Percentiles rank a stretch among this genome's conserved stretches.
phyloP scores from a whole-genome alignment of 768 basidiomycete genomes.

The Suillus bovinus region DNA sequence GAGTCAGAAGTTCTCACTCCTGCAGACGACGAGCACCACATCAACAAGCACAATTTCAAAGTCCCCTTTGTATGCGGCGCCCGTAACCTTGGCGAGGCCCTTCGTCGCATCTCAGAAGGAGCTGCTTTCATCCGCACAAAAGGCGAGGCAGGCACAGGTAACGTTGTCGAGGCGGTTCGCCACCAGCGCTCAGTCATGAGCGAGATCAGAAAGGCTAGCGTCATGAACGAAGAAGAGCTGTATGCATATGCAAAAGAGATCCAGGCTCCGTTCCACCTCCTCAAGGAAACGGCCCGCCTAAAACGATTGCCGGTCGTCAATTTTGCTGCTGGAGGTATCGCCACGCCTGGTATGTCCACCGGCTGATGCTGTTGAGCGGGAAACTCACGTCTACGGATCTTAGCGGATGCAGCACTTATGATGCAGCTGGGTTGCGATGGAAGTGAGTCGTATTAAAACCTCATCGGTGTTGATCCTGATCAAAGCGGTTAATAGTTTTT shows the following conservation, averaged over 20 bases:
- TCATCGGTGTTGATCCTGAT: not conserved
- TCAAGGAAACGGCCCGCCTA: constrained; percentile 94
- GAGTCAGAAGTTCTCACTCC: constrained; percentile 95
- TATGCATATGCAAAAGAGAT: constrained; percentile 92
- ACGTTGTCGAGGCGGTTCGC: constrained; percentile 91
- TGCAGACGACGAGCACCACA: constrained; percentile 94
- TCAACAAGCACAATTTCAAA: constrained; percentile 96
- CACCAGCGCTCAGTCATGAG: constrained; percentile 83
- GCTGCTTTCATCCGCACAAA: constrained; percentile 99
- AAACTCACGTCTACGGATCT: constrained; percentile 7
- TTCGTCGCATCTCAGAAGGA: constrained; percentile 95
- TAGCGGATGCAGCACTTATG: constrained; percentile 96
- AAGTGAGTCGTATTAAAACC: constrained; percentile 49
- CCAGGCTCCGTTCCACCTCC: constrained; percentile 89
- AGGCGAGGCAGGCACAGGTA: constrained; percentile 88
- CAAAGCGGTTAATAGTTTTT: constrained; percentile 61
- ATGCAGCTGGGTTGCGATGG: constrained; percentile 98
- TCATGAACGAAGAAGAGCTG: constrained; percentile 94
- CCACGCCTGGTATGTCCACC: constrained; percentile 70
- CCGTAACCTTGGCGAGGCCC: constrained; percentile 92
- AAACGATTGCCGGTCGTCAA: constrained; percentile 95
- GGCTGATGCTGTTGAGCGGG: not conserved
- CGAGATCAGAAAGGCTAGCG: constrained; percentile 82
- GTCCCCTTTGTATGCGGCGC: constrained; percentile 96
- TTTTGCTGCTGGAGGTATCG: constrained; percentile 94